Base-by-base conservation (phyloP, 2,329 filamentous ascomycete species). In the Colletotrichum acutatum region DNA sequence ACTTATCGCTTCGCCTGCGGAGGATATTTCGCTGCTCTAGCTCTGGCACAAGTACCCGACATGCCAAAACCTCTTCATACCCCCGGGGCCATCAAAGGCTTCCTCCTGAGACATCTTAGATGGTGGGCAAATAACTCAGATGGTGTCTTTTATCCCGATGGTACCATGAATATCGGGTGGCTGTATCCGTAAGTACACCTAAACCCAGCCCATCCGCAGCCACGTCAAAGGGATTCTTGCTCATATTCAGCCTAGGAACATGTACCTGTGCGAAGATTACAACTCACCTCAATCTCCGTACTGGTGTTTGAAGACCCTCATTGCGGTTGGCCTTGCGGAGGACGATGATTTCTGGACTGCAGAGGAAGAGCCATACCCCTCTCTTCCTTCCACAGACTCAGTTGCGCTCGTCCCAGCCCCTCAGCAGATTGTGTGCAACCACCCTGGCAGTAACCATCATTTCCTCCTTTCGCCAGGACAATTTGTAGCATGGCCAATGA, bases 241-340 rank as follows among this genome's bases (percentile, higher is more conserved):
- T 5, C 1, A 5, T 5, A 28, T 70, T 22, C 16, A 8, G 1
- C 3, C 4, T 2, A n/a, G 56, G 0, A 89, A 89, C 74, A 88
- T 88, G 84, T 89, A 85, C 75, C 83, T 90, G 83, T 81, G 82
- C 46, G 88, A 90, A 76, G 86, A 89, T 74, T 90, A 90, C 77
- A 90, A 90, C 76, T 90, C 88, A 1, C 87, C 88, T 0, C 88
- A 90, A 72, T 89, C 87, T 0, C 81, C 84, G 0, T 90, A 89
- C 75, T 90, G 88, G 88, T 84, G 83, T 8, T 78, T 89, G 26
- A 90, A 90, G 69, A 84, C 84, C 0, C 83, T 90, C 3, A 78
- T 88, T 0, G 82, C 82, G 0, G 77, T 88, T 0, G 81, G 79
- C 0, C 68, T 89, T 0, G 72, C 79, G 0, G 72, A 76, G 1